Evolutionary conservation across 352 stramenopile genomes (phyloP).

Genomic region (Thraustochytrium striatum): DNA sequence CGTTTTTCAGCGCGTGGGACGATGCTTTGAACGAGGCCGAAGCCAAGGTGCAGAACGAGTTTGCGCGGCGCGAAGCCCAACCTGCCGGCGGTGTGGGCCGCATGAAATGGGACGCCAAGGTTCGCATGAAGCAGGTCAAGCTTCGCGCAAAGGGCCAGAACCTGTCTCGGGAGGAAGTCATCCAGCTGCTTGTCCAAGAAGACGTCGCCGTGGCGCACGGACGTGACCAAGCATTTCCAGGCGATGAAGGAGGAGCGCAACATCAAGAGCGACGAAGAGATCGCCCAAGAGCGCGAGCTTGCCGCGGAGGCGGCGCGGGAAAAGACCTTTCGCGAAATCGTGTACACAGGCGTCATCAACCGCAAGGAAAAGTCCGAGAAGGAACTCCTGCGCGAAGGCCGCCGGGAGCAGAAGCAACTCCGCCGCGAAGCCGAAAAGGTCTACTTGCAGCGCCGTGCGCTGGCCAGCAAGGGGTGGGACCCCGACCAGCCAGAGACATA

Average conservation of each 20-base stretch:
- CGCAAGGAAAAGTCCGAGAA: conserved; percentile 24
- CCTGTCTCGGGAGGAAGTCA: conserved; percentile 70
- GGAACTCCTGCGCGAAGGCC: conserved; percentile 59
- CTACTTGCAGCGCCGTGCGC: conserved; percentile 11
- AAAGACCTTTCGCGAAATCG: conserved; percentile 31
- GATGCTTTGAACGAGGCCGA: conserved; percentile 67
- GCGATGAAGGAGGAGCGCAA: conserved; percentile 55
- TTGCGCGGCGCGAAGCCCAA: conserved; percentile 66
- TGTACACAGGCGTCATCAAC: conserved; percentile 35
- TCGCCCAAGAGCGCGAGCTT: conserved; percentile 55
- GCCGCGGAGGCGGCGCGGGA: not conserved
- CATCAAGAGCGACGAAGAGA: conserved; percentile 44
- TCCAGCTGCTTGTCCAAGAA: conserved; percentile 74
- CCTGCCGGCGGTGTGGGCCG: conserved; percentile 65
- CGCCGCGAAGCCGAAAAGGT: not conserved
- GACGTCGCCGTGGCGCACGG: conserved; percentile 68
- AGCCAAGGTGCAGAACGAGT: conserved; percentile 65
- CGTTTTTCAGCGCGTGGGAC: conserved; percentile 78
- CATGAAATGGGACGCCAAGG: conserved; percentile 87
- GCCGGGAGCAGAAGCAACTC: conserved; percentile 25
- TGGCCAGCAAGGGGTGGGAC: conserved; percentile 41
- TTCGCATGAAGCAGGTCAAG: conserved; percentile 84
- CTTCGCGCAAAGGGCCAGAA: conserved; percentile 73
- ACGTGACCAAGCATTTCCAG: conserved; percentile 58
- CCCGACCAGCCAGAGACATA: conserved; percentile 39